A percentile compares a stretch with the other conserved stretches of the same genome.
Evolutionary conservation across 345 rosid species (phyloP).

Genomic region (Eucalyptus viminalis): DNA sequence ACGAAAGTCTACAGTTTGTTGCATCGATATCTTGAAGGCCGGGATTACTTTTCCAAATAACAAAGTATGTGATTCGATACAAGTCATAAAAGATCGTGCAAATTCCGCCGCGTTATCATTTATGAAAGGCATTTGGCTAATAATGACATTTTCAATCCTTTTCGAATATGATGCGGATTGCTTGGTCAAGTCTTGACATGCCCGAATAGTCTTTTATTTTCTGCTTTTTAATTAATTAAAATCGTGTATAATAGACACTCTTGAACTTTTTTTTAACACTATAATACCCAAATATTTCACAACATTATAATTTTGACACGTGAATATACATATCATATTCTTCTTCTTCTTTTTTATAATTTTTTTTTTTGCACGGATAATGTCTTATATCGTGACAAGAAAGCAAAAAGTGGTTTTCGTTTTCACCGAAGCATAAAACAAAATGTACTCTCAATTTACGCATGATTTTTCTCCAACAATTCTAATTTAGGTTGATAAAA

Average conservation of each 20-base stretch:
- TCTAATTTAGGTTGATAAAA: neutral
- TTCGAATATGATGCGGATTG: neutral
- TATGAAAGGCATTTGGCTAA: neutral
- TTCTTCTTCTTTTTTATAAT: neutral
- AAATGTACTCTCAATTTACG: neutral
- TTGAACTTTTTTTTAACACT: neutral
- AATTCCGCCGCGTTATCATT: neutral
- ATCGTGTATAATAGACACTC: neutral
- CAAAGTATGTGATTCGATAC: neutral
- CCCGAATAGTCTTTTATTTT: neutral
- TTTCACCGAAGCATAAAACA: fast-evolving
- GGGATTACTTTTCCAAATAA: neutral
- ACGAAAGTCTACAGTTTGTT: neutral
- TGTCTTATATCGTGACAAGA: neutral
- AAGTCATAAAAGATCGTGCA: fast-evolving
- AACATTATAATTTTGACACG: too few species aligned
- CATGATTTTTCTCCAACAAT: neutral
- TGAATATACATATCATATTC: neutral
- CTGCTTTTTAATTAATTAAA: neutral
- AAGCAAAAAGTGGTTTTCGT: neutral
- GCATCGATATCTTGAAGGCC: neutral
- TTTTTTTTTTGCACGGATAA: neutral
- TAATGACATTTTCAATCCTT: neutral
- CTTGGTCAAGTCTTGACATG: neutral
- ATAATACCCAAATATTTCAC: neutral